Conservation (phyloP, 2,329 filamentous ascomycete genomes). For the Emericellopsis atlantica region DNA sequence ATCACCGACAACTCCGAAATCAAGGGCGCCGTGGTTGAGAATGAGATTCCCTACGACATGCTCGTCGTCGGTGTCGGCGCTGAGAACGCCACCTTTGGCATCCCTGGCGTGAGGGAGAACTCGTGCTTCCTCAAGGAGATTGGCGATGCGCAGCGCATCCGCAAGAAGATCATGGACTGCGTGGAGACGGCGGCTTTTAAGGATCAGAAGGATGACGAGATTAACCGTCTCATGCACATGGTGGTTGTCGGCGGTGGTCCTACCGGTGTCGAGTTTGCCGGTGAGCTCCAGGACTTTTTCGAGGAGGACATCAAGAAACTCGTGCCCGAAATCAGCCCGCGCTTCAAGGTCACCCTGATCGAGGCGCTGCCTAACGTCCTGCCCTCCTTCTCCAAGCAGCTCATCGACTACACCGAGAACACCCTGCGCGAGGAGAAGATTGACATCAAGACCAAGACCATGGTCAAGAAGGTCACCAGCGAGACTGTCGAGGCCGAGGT, state of each 20-base stretch:
- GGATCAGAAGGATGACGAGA: constrained; percentile 77
- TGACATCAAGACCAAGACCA: constrained; percentile 93
- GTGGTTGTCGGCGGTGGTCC: constrained; percentile 89
- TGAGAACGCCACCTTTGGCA: constrained; percentile 97
- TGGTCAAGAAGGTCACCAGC: constrained; percentile 94
- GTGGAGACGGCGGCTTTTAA: constrained; percentile 98
- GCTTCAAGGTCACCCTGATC: constrained; percentile 95
- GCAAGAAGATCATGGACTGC: constrained; percentile 99
- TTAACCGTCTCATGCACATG: constrained; percentile 95
- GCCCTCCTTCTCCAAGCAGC: constrained; percentile 96
- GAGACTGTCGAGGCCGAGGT: constrained; percentile 87
- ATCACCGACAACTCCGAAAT: constrained; percentile 90
- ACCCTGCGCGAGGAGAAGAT: constrained; percentile 99
- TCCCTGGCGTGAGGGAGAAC: constrained; percentile 88
- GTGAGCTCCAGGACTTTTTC: constrained; percentile 98
- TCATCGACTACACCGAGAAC: constrained; percentile 98
- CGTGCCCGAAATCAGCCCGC: constrained; percentile 86
- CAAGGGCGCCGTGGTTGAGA: constrained; percentile 69
- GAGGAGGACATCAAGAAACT: constrained; percentile 97
- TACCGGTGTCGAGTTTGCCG: constrained; percentile 95
- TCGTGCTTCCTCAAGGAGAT: constrained; percentile 99
- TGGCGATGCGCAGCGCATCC: constrained; percentile 85
- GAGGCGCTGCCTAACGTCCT: constrained; percentile 94
- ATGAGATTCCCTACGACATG: constrained; percentile 95
- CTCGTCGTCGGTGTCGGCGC: constrained; percentile 93